phyloP scores from a whole-genome alignment of 176 grass and related monocot genomes.

The Oryza meridionalis region DNA sequence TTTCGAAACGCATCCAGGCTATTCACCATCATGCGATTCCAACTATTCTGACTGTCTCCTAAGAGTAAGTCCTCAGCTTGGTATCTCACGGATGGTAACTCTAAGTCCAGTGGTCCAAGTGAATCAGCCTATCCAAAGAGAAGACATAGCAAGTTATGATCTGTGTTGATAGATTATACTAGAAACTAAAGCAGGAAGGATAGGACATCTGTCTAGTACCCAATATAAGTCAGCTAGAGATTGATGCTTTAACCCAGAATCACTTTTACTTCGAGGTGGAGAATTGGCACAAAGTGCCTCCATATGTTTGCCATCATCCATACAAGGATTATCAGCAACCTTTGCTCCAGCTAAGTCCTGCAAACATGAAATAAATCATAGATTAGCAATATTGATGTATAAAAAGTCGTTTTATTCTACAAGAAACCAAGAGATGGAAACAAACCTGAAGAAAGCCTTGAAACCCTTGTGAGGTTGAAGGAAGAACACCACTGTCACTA shows the following conservation, averaged over 20 bases:
- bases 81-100: slow-evolving; percentile 54
- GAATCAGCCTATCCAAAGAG: slow-evolving; percentile 77
- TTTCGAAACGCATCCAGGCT: slow-evolving; percentile 86
- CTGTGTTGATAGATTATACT: neutral
- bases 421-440: slow-evolving; percentile 33
- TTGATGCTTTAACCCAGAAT: slow-evolving; percentile 47
- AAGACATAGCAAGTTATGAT: slow-evolving; percentile 24
- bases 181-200: neutral
- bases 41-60: slow-evolving; percentile 69
- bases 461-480: slow-evolving; percentile 56
- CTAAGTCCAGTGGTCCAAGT: slow-evolving; percentile 88
- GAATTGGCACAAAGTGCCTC: slow-evolving; percentile 48
- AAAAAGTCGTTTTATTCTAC: slow-evolving; percentile 11
- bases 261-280: slow-evolving; percentile 37
- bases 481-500: slow-evolving; percentile 41
- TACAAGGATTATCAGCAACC: slow-evolving; percentile 47
- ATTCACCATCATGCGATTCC: slow-evolving; percentile 80
- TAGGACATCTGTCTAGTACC: slow-evolving; percentile 56
- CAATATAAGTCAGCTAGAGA: slow-evolving; percentile 75
- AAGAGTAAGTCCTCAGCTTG: slow-evolving; percentile 67
- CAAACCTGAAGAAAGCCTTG: slow-evolving; percentile 76
- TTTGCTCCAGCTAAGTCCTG: slow-evolving; percentile 69
- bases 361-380: slow-evolving; percentile 28
- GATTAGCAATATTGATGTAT: slow-evolving; percentile 20
- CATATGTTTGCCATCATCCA: slow-evolving; percentile 34